Evolutionary conservation across 1,284 basidiomycete genomes (phyloP).

Genomic region (Melampsora abietis-canadensis): DNA sequence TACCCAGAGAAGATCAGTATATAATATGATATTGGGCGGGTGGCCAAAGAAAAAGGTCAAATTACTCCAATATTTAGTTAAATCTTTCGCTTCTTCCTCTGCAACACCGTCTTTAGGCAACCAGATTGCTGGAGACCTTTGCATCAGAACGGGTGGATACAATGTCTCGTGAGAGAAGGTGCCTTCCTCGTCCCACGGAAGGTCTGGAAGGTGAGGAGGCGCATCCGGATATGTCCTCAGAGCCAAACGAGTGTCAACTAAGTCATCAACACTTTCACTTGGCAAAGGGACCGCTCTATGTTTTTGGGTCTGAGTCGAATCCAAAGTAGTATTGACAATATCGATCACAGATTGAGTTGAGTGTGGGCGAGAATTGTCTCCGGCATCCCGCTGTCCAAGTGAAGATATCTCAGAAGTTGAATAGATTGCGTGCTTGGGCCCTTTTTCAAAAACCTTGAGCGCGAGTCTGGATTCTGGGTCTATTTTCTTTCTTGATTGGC

Average conservation of each 20-base stretch:
- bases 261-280: conserved; percentile 24
- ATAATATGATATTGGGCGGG: background rate
- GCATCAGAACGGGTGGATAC: conserved; percentile 26
- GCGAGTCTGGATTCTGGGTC: conserved; percentile 5
- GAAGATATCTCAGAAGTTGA: background rate
- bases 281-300: conserved; percentile 14
- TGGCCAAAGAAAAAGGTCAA: background rate
- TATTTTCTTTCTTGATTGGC: background rate
- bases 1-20: background rate
- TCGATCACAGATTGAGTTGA: background rate
- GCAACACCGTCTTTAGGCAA: conserved; percentile 18
- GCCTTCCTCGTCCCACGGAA: conserved; percentile 1
- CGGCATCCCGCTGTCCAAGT: background rate
- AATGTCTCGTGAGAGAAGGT: conserved; percentile 1
- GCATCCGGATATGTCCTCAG: conserved; percentile 18
- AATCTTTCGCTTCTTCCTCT: conserved; percentile 23
- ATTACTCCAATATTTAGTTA: conserved; percentile 34
- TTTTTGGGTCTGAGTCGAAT: background rate
- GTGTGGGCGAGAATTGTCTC: background rate
- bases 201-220: conserved; percentile 21
- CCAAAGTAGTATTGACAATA: background rate
- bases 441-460: conserved; percentile 17
- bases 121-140: conserved; percentile 24
- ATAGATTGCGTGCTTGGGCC: conserved; percentile 2
- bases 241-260: conserved; percentile 26